These are phyloP conservation scores for Coemansia sp. DNA, from an alignment of 192 early-diverging fungal genomes.

Conservation along the genomic window DNA sequence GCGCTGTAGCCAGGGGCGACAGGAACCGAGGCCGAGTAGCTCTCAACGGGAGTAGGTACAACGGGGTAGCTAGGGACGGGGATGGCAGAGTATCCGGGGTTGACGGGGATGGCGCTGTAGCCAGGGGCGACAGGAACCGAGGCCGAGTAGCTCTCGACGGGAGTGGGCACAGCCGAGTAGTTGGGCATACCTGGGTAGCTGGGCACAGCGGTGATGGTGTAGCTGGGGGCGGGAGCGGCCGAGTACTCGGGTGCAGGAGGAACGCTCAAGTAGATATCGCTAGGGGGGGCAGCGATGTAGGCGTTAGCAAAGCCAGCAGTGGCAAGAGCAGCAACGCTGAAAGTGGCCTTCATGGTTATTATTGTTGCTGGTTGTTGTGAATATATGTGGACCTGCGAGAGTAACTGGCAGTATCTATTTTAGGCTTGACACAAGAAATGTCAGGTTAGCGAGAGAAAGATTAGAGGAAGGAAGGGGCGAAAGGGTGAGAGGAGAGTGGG, in stretches of 20 bases:
- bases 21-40: no score
- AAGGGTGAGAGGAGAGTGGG: not conserved
- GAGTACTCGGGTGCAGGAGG: slow-evolving; percentile 19
- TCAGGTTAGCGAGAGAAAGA: not conserved
- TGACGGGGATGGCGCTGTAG: no score
- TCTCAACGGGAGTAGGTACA: no score
- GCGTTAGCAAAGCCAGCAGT: slow-evolving; percentile 33
- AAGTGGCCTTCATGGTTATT: slow-evolving; percentile 39
- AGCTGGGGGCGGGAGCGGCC: not conserved
- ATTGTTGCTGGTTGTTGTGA: not conserved
- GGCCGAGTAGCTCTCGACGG: no score
- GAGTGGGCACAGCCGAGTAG: no score
- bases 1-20: no score
- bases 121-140: no score
- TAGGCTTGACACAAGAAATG: not conserved
- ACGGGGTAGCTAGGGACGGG: no score
- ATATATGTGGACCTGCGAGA: not conserved
- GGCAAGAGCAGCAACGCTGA: slow-evolving; percentile 45
- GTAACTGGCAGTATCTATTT: not conserved
- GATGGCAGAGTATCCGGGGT: no score
- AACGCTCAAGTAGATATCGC: slow-evolving; percentile 25
- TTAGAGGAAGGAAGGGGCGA: not conserved
- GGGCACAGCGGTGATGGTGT: no score
- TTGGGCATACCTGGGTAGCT: no score
- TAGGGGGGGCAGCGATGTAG: slow-evolving; percentile 18